phyloP scores from a whole-genome alignment of 805 yeast species.

The Pichia thaimueangensis region DNA sequence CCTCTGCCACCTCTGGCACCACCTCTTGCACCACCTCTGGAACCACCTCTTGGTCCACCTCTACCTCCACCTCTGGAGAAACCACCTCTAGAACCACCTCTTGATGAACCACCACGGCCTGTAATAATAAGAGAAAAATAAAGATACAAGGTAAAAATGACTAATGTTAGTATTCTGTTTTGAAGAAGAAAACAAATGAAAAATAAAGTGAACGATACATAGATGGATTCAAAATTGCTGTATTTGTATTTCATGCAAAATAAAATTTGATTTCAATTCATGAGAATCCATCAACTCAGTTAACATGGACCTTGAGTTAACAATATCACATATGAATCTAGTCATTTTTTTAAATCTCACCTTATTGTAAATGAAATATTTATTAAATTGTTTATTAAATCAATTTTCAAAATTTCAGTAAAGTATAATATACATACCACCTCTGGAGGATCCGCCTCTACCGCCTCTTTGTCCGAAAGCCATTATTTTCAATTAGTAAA shows the following conservation, averaged over 20 bases:
- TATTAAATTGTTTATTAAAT: too few species aligned
- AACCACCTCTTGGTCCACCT: conserved; percentile 51
- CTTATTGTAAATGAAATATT: too few species aligned
- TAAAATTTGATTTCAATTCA: too few species aligned
- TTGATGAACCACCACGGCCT: conserved; percentile 19
- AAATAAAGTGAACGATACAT: too few species aligned
- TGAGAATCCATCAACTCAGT: too few species aligned
- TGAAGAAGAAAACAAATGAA: too few species aligned
- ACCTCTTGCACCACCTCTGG: conserved; percentile 47
- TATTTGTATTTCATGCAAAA: too few species aligned
- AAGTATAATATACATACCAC: conserved; percentile 10
- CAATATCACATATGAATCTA: too few species aligned
- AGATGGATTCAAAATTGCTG: too few species aligned
- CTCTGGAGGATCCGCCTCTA: conserved; percentile 50
- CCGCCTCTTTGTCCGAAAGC: conserved; percentile 45
- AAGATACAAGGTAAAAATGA: not conserved
- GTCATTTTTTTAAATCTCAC: too few species aligned
- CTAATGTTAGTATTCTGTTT: not conserved
- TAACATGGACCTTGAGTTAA: too few species aligned
- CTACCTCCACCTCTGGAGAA: conserved; percentile 37
- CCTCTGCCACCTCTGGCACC: conserved; percentile 53
- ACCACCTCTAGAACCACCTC: conserved; percentile 34
- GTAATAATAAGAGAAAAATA: not conserved
- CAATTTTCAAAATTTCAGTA: too few species aligned
- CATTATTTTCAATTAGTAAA: conserved; percentile 39